Percentiles rank a stretch among this genome's conserved stretches.
These are phyloP conservation scores for maize (Zea mays) DNA, from an alignment of 176 grass and related monocot genomes.

Conservation along the genomic window DNA sequence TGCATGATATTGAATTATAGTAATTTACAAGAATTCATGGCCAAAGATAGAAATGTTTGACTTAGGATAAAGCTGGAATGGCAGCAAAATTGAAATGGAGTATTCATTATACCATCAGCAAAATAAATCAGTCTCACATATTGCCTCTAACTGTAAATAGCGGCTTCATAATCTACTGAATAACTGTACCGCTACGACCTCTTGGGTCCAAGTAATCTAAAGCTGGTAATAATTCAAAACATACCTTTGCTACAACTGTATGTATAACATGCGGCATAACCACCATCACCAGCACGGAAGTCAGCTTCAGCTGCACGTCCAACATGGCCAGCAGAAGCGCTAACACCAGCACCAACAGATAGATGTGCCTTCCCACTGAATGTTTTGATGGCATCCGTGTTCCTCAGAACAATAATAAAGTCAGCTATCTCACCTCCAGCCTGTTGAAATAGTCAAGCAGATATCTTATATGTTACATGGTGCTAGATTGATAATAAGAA, in stretches of 20 bases:
- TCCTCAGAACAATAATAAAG: slow-evolving; percentile 85
- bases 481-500: not conserved
- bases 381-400: slow-evolving; percentile 74
- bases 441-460: slow-evolving; percentile 39
- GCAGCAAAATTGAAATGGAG: not conserved
- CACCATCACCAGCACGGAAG: slow-evolving; percentile 70
- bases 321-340: slow-evolving; percentile 68
- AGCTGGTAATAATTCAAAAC: not conserved
- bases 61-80: not conserved
- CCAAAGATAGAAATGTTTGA: not conserved
- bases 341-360: slow-evolving; percentile 77
- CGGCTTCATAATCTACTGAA: not conserved
- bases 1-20: not conserved
- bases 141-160: not conserved
- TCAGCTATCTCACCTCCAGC: slow-evolving; percentile 88
- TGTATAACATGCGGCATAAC: slow-evolving; percentile 80
- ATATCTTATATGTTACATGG: slow-evolving; percentile 19
- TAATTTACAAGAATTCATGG: not conserved
- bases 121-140: not conserved
- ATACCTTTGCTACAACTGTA: slow-evolving; percentile 95
- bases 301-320: slow-evolving; percentile 84
- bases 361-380: slow-evolving; percentile 79
- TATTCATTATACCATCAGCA: slow-evolving; percentile 5
- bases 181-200: not conserved
- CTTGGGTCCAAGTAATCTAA: not conserved